phyloP scores from a whole-genome alignment of 2,329 filamentous ascomycete genomes.

The Aspergillus terreus region DNA sequence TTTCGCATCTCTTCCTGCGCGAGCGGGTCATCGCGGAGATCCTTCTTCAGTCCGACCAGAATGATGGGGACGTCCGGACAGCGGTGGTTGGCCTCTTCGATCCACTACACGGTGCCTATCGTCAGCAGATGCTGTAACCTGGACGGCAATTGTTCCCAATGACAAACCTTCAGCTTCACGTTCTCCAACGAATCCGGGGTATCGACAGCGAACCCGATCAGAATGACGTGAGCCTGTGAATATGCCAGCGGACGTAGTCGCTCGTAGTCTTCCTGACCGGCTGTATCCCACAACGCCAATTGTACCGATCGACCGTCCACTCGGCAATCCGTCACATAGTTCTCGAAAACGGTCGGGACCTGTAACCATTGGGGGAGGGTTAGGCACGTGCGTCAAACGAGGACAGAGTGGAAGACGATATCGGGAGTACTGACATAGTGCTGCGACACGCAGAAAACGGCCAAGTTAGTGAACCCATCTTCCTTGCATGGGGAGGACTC shows the following conservation, averaged over 20 bases:
- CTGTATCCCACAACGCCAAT: conserved; percentile 98
- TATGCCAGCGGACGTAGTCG: conserved; percentile 91
- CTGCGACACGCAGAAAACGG: conserved; percentile 23
- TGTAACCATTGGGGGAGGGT: conserved; percentile 29
- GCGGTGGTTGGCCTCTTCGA: conserved; percentile 89
- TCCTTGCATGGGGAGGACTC: conserved; percentile 21
- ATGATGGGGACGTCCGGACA: conserved; percentile 93
- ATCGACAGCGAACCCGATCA: conserved; percentile 94
- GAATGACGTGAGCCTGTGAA: conserved; percentile 92
- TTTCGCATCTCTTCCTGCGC: conserved; percentile 98
- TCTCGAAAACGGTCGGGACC: conserved; percentile 98
- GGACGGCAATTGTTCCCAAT: conserved; percentile 27
- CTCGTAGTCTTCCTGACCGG: conserved; percentile 98
- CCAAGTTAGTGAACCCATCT: conserved; percentile 13
- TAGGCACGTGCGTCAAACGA: not conserved
- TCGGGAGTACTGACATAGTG: conserved; percentile 42
- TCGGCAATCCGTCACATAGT: conserved; percentile 97
- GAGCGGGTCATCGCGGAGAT: conserved; percentile 88
- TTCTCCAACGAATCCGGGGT: conserved; percentile 95
- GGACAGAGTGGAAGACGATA: not conserved
- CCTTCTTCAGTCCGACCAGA: conserved; percentile 93
- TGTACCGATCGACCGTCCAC: conserved; percentile 99
- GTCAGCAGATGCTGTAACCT: conserved; percentile 6
- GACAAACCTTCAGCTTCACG: conserved; percentile 85
- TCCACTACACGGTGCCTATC: conserved; percentile 61